Evolutionary conservation across 345 rosid species (phyloP).

Genomic region (Arabis alpina): DNA sequence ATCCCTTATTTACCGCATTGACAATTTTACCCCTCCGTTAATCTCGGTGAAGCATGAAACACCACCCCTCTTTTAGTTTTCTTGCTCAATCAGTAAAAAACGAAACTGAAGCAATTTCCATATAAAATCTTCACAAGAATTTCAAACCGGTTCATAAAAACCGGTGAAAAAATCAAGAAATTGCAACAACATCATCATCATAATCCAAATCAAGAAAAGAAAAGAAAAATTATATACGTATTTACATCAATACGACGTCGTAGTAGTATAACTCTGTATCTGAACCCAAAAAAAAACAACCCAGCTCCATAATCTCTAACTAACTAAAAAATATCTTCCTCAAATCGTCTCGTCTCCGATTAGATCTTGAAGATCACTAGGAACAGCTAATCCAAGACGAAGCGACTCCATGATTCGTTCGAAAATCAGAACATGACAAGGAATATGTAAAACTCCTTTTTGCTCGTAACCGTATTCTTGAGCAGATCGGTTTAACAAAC

Average conservation of each 20-base stretch:
- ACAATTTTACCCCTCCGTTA: slow-evolving; percentile 26
- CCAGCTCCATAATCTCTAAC: slow-evolving; percentile 22
- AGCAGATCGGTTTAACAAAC: slow-evolving; percentile 78
- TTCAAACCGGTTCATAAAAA: slow-evolving; percentile 33
- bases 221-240: slow-evolving; percentile 12
- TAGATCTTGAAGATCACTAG: slow-evolving; percentile 59
- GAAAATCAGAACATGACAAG: slow-evolving; percentile 82
- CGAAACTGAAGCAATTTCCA: slow-evolving; percentile 27
- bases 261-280: slow-evolving; percentile 29
- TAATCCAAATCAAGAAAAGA: slow-evolving; percentile 13
- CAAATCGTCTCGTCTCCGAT: slow-evolving; percentile 30
- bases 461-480: slow-evolving; percentile 97
- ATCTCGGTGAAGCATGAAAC: slow-evolving; percentile 28
- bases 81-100: neutral
- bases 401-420: slow-evolving; percentile 85
- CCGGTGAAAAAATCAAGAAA: slow-evolving; percentile 41
- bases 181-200: slow-evolving; percentile 29
- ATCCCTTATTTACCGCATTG: neutral
- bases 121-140: slow-evolving; percentile 22
- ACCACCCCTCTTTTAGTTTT: neutral
- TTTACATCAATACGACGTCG: slow-evolving; percentile 31
- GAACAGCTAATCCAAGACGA: slow-evolving; percentile 63
- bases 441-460: slow-evolving; percentile 85
- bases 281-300: slow-evolving; percentile 16
- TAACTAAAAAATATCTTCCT: slow-evolving; percentile 28